Evolutionary conservation across 2,329 filamentous ascomycete species (phyloP).

Genomic region (Pyricularia grisea): DNA sequence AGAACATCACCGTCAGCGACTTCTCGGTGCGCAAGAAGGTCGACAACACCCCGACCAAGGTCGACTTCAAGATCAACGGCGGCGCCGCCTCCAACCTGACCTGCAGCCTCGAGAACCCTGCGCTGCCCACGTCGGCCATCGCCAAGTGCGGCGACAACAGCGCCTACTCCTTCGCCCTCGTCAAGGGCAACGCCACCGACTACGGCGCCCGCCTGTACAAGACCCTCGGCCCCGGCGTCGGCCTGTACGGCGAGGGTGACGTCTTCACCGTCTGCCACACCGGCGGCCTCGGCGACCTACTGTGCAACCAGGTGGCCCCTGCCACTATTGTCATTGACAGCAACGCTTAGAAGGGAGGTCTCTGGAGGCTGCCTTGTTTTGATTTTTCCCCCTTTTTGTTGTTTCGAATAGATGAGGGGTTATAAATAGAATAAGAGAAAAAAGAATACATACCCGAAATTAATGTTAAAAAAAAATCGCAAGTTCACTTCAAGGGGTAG

Average conservation of each 20-base stretch:
- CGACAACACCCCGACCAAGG: not conserved
- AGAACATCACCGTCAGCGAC: not conserved
- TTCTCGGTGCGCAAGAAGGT: not conserved
- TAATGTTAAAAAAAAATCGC: too few relatives aligned
- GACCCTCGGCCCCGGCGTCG: not conserved
- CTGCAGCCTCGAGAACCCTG: not conserved
- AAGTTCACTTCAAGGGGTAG: too few relatives aligned
- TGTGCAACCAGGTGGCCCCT: not conserved
- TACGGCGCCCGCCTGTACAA: not conserved
- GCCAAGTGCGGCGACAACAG: not conserved
- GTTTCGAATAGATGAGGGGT: too few relatives aligned
- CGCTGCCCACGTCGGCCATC: not conserved
- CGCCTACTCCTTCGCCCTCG: not conserved
- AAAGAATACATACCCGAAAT: too few relatives aligned
- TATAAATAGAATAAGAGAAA: too few relatives aligned
- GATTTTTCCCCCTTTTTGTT: too few relatives aligned
- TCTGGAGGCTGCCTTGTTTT: not conserved
- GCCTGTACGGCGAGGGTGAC: not conserved
- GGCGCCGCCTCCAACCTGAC: not conserved
- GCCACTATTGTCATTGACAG: not conserved
- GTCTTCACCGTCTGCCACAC: not conserved
- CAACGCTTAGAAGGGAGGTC: not conserved
- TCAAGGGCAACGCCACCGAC: not conserved
- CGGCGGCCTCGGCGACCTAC: not conserved
- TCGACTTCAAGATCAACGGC: not conserved